Evolutionary conservation across 495 filamentous ascomycete species (phyloP).

Genomic region (Penicillium waksmanii): DNA sequence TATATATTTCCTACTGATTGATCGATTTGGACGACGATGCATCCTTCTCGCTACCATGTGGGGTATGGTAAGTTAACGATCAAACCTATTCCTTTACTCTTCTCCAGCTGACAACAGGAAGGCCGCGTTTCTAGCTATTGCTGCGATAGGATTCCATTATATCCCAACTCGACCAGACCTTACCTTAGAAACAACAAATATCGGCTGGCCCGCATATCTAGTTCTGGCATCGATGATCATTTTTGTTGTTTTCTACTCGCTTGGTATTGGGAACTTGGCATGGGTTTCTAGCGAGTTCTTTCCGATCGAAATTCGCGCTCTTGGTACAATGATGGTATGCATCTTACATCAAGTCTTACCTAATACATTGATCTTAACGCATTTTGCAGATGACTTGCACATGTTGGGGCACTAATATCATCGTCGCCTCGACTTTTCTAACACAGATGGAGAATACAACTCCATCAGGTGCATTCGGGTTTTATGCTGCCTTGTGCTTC

Average conservation of each 20-base stretch:
- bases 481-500: conserved; percentile 49
- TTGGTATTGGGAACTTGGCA: conserved; percentile 46
- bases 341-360: no score
- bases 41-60: conserved; percentile 49
- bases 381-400: conserved; percentile 43
- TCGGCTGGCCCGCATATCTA: conserved; percentile 40
- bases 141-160: conserved; percentile 52
- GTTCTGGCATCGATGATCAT: conserved; percentile 47
- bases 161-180: conserved; percentile 49
- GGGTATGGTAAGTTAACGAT: conserved; percentile 29
- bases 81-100: no score
- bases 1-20: conserved; percentile 50
- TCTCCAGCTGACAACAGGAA: no score
- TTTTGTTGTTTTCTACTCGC: conserved; percentile 47
- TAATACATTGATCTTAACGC: no score
- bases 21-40: conserved; percentile 46
- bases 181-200: conserved; percentile 22
- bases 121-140: conserved; percentile 38
- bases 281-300: conserved; percentile 52
- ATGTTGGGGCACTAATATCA: conserved; percentile 52
- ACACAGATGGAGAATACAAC: conserved; percentile 48
- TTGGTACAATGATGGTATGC: conserved; percentile 37
- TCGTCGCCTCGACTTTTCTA: conserved; percentile 51
- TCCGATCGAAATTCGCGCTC: conserved; percentile 50
- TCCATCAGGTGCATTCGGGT: conserved; percentile 51